Percentiles rank a stretch among this genome's conserved stretches.
phyloP scores from a whole-genome alignment of 1,284 basidiomycete species.

The Sparassis latifolia region DNA sequence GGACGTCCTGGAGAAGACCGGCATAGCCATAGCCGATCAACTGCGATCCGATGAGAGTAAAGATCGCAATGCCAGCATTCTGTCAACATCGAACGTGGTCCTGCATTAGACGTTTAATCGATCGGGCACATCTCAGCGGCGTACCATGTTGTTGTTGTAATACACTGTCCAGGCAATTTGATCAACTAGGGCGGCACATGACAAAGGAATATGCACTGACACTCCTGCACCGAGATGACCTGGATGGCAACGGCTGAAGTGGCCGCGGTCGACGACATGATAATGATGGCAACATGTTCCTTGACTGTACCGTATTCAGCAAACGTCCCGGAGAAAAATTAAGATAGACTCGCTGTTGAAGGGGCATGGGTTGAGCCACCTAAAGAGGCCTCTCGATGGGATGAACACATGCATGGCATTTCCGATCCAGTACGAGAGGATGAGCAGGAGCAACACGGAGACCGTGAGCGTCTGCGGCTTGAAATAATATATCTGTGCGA shows the following conservation, averaged over 20 bases:
- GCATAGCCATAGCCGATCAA: constrained; percentile 21
- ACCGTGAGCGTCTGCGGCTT: constrained; percentile 32
- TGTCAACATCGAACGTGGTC: constrained; percentile 1
- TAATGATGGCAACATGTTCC: constrained; percentile 29
- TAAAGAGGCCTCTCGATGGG: constrained; percentile 28
- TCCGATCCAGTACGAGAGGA: constrained; percentile 33
- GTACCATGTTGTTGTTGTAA: constrained; percentile 26
- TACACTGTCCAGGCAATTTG: constrained; percentile 21
- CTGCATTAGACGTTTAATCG: neutral
- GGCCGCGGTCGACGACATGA: constrained; percentile 30
- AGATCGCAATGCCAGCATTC: constrained; percentile 5
- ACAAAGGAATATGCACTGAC: constrained; percentile 11
- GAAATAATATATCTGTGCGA: constrained; percentile 34
- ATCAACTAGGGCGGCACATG: neutral
- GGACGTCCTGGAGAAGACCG: constrained; percentile 19
- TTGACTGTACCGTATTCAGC: constrained; percentile 19
- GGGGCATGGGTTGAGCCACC: constrained; percentile 37
- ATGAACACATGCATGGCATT: constrained; percentile 27
- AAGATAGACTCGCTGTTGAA: constrained; percentile 30
- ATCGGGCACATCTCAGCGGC: neutral
- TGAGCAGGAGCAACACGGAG: constrained; percentile 28
- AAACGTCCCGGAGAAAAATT: neutral
- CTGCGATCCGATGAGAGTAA: constrained; percentile 9
- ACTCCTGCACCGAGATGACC: constrained; percentile 30
- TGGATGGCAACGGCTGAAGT: constrained; percentile 30